Percentiles rank a stretch among this genome's conserved stretches.
Conservation (phyloP, 345 rosid genomes). For the Populus simonii region DNA sequence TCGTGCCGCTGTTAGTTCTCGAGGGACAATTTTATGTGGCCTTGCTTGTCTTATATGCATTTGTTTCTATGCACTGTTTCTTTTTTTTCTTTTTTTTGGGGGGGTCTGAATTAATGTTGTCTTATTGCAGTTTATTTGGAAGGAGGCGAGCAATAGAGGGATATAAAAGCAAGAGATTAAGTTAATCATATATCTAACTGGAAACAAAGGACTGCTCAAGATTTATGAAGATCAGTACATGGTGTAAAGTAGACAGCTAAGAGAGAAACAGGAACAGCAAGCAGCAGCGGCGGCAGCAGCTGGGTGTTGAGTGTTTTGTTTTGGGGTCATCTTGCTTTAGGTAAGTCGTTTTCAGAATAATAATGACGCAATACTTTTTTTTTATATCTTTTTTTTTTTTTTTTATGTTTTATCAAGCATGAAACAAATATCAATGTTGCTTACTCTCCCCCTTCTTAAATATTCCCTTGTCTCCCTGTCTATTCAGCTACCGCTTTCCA, state of each 20-base stretch:
- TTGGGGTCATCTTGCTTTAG: slow-evolving; percentile 12
- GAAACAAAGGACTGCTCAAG: neutral
- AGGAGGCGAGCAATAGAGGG: neutral
- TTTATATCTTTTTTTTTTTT: neutral
- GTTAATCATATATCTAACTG: neutral
- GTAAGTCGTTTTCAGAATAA: slow-evolving; percentile 52
- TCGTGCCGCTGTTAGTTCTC: neutral
- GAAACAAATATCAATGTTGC: slow-evolving; percentile 10
- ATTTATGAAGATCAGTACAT: slow-evolving; percentile 1
- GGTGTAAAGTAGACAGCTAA: slow-evolving; percentile 26
- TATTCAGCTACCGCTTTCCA: slow-evolving; percentile 38
- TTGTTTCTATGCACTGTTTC: neutral
- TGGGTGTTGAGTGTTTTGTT: neutral
- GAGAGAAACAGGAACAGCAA: slow-evolving; percentile 4
- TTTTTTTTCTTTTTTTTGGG: neutral
- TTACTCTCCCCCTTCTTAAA: slow-evolving; percentile 3
- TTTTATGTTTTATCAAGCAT: neutral
- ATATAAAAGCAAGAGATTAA: neutral
- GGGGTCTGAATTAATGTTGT: neutral
- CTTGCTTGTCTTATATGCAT: neutral
- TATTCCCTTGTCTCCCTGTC: slow-evolving; percentile 39
- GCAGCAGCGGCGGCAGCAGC: neutral
- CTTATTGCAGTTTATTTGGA: slow-evolving; percentile 8
- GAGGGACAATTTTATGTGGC: neutral
- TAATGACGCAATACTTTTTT: slow-evolving; percentile 23